Base-by-base conservation (phyloP, 2,329 filamentous ascomycete genomes). In the Kalmusia sp. region DNA sequence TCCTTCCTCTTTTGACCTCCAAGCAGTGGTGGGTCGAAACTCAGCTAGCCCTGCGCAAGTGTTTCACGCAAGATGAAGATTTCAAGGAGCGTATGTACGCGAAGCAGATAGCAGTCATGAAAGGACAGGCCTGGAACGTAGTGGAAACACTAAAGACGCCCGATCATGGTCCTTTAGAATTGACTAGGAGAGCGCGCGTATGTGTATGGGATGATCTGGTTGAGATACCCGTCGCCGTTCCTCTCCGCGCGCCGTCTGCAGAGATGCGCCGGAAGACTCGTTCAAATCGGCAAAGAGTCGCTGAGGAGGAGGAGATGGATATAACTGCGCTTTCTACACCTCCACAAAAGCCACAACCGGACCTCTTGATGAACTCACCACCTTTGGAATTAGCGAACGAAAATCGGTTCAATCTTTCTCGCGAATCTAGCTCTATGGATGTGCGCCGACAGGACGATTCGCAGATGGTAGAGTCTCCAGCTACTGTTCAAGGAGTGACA, bases 41-140 rank as follows among this genome's bases (percentile, higher is more conserved):
- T 3, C 92, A 96, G 67, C 80, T 91, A 54, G 90, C 92, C 19
- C 80, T 99, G 33, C 90, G 95, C 49, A 85, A 87, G 57, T 88
- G 97, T 39, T 99, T 99, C 72, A 88, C 91, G 61, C 86, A 96
- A 70, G 95, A 99, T 73, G 87, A 89, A 2, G 95, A 99, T 76
- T 99, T 99, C 75, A 92, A 98, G 72, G 95, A 99, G 77, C 89
- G 91, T 76, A 99, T 99, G 95, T 99, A 96, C 77, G 92, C 92
- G n/a, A 87, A 91, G 62, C 95, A 99, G 70, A 96, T 99, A 57
- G 93, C 95, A 1, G 95, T 99, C 54, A 96, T 99, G 92, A 99
- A 99, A 76, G 95, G 95, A 9, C 95, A 99, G 72, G 95, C 95
- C 0, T 99, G 95, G 92, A 99, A 99, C 71, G 95, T 99, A 0